Evolutionary conservation across 257 asterid species (phyloP).

Genomic region (Voacanga thouarsii): DNA sequence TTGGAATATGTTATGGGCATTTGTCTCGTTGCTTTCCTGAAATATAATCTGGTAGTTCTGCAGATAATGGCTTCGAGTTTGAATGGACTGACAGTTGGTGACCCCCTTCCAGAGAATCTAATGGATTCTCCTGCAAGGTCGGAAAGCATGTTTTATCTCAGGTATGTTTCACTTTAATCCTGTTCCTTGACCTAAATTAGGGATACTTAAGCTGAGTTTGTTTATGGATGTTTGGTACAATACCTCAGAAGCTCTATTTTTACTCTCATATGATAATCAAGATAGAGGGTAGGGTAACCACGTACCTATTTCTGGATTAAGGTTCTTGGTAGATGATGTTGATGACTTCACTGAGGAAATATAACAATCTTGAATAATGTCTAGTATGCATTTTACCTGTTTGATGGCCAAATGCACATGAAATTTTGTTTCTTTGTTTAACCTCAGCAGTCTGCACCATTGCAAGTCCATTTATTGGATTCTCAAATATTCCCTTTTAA

Average conservation of each 20-base stretch:
- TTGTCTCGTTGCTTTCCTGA: not conserved
- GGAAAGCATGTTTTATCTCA: constrained; percentile 55
- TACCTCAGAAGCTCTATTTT: not conserved
- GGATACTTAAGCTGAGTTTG: not conserved
- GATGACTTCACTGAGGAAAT: not conserved
- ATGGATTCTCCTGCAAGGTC: constrained; percentile 80
- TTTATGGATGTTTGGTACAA: not conserved
- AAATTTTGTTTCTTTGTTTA: not conserved
- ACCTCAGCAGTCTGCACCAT: not conserved
- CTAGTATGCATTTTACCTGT: no score
- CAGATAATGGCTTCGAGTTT: constrained; percentile 99
- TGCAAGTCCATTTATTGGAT: not conserved
- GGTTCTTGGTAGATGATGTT: not conserved
- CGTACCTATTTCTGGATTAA: not conserved
- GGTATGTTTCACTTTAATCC: constrained; percentile 27
- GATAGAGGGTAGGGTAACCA: not conserved
- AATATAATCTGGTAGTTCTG: constrained; percentile 17
- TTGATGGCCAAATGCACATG: no score
- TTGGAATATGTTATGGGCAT: not conserved
- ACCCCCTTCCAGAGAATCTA: constrained; percentile 57
- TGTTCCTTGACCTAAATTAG: not conserved
- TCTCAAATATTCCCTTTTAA: not conserved
- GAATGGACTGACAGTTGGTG: constrained; percentile 91
- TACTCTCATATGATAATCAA: not conserved
- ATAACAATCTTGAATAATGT: not conserved